Evolutionary conservation across 2,329 filamentous ascomycete species (phyloP), one percentile per base, ranked within the genome.

Genomic region (Fusarium hostae): DNA sequence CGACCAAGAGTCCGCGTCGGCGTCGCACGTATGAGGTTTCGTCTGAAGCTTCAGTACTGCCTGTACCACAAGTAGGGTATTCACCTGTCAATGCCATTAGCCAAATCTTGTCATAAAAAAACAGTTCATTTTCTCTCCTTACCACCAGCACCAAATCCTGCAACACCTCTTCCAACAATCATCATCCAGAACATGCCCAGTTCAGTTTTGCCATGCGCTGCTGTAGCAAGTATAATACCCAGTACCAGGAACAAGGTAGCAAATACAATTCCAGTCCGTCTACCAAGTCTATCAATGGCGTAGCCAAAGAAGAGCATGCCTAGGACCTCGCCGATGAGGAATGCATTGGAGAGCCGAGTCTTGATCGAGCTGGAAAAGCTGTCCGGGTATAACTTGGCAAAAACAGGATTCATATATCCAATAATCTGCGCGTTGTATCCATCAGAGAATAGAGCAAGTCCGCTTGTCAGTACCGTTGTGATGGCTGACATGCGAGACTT

Each of bases 101-200:
- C 20, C 1, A 8, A 10, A 5, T 24, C 0, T 22, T 22, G 18
- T 22, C 9, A 24, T 24, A 24, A 24, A 24, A n/a, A 9, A 9
- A 4, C 28, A 6, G n/a, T 24, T 3, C 7, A 3, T 6, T 12
- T 20, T 6, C 0, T 7, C 6, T 20, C 2, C 54, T 37, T 28
- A 58, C 55, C 41, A 20, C 55, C 55, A 30, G 55, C 55, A 30
- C 55, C 55, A 15, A 58, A 58, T 0, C 55, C 55, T 22, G 55
- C 55, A 39, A 58, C 15, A 7, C 55, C 55, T 35, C 55, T 6
- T 5, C 55, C 55, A 16, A 58, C 11, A 1, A 58, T 58, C 41
- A 58, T 58, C 55, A 58, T 58, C 43, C 55, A 58, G 4, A 58
- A 58, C 43, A 58, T 58, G 24, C 55, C 55, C 6, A 50, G 1